Conservation (phyloP, 345 rosid genomes). For the Adansonia digitata region DNA sequence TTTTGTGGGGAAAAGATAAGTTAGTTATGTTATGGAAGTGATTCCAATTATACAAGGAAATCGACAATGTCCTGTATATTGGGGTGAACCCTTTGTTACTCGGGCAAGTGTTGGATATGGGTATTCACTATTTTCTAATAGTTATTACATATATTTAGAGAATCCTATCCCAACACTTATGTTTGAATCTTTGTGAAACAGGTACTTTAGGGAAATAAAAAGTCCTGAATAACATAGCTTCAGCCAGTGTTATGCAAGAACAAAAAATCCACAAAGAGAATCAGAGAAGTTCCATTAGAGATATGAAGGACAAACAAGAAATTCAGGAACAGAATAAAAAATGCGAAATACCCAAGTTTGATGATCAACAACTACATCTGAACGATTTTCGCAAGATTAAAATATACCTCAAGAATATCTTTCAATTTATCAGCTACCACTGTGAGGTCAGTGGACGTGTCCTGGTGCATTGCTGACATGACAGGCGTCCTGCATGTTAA, state of each 20-base stretch:
- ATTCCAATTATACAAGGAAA: neutral
- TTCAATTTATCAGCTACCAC: constrained; percentile 57
- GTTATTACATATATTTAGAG: neutral
- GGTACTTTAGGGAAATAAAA: no score
- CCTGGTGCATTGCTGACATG: constrained; percentile 83
- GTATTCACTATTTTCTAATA: no score
- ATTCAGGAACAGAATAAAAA: neutral
- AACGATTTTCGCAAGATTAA: neutral
- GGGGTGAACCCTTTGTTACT: no score
- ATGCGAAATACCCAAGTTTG: neutral
- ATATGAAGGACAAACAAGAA: neutral
- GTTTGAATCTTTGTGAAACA: no score
- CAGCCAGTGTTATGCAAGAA: neutral
- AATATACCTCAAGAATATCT: constrained; percentile 56
- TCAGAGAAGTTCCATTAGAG: neutral
- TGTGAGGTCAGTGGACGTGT: constrained; percentile 63
- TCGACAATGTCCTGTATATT: neutral
- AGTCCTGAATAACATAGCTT: no score
- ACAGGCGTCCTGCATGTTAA: constrained; percentile 55
- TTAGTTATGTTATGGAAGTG: neutral
- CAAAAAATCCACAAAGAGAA: neutral
- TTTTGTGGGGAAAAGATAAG: no score
- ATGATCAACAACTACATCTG: neutral
- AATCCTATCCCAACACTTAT: neutral
- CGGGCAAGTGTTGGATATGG: neutral